A percentile compares a stretch with the other conserved stretches of the same genome.
Conservation (phyloP, 257 asterid species). For the Nicotiana benthamiana region DNA sequence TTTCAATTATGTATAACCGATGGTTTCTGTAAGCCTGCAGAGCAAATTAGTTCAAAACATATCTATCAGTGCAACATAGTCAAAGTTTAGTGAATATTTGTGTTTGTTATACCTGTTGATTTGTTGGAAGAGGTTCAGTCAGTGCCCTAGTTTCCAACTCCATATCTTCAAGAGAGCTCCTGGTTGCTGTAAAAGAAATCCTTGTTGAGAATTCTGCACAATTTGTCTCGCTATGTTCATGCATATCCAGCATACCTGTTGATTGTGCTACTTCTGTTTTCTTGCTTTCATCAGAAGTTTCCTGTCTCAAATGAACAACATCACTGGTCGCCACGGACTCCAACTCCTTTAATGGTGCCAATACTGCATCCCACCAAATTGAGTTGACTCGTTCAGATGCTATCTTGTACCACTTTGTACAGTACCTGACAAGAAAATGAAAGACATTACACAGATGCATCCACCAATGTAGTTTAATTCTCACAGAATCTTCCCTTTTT, state of each 20-base stretch:
- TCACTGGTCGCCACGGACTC: conserved; percentile 66
- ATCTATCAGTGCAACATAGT: background rate
- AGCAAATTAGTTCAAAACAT: background rate
- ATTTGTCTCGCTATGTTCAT: conserved; percentile 15
- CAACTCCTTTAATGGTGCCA: conserved; percentile 72
- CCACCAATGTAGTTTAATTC: background rate
- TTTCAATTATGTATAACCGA: conserved; percentile 73
- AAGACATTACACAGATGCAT: background rate
- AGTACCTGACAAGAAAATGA: conserved; percentile 47
- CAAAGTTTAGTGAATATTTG: background rate
- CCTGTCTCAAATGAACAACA: conserved; percentile 24
- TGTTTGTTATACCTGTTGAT: conserved; percentile 61
- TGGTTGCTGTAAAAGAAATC: conserved; percentile 27
- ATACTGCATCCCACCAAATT: conserved; percentile 78
- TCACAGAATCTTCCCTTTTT: background rate
- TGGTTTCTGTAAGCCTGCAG: conserved; percentile 87
- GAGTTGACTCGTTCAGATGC: conserved; percentile 59
- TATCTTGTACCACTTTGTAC: conserved; percentile 89
- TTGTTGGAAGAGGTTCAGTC: conserved; percentile 95
- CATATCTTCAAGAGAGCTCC: conserved; percentile 80
- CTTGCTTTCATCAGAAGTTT: conserved; percentile 22
- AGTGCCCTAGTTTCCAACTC: conserved; percentile 92
- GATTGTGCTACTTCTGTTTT: conserved; percentile 16
- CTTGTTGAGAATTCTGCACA: conserved; percentile 1
- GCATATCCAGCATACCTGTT: conserved; percentile 12